A percentile compares a stretch with the other conserved stretches of the same genome.
Conservation (phyloP, 129 eudicot species). For the Saussurea involucrata region DNA sequence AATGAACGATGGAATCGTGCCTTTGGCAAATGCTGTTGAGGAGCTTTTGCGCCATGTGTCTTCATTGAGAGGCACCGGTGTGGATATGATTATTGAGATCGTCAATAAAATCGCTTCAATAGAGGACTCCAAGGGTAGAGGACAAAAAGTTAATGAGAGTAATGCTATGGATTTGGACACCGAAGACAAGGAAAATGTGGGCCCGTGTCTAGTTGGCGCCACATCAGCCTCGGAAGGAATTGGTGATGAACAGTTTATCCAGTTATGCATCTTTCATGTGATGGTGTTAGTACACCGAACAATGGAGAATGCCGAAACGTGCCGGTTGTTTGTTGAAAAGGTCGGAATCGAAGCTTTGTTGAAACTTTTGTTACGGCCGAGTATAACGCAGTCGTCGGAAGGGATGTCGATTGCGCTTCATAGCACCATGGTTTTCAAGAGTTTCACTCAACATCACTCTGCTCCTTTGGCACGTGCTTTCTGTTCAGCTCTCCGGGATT, state of each 20-base stretch:
- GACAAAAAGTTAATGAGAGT: conserved; percentile 42
- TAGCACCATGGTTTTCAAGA: conserved; percentile 93
- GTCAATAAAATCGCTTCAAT: conserved; percentile 53
- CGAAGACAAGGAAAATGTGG: conserved; percentile 61
- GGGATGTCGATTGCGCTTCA: conserved; percentile 98
- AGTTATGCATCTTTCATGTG: conserved; percentile 78
- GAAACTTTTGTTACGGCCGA: conserved; percentile 79
- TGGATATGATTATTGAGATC: conserved; percentile 79
- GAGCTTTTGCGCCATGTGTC: conserved; percentile 95
- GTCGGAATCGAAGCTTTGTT: conserved; percentile 78
- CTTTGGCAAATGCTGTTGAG: conserved; percentile 93
- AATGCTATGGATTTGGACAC: conserved; percentile 76
- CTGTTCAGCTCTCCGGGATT: conserved; percentile 79
- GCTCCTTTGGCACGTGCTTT: conserved; percentile 90
- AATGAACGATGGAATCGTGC: conserved; percentile 85
- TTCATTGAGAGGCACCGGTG: conserved; percentile 73
- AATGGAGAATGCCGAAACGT: conserved; percentile 94
- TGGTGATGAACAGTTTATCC: conserved; percentile 77
- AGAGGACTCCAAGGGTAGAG: conserved; percentile 46
- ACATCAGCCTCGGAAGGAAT: conserved; percentile 40
- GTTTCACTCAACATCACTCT: conserved; percentile 91
- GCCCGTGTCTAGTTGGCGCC: conserved; percentile 36
- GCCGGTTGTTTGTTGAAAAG: conserved; percentile 93
- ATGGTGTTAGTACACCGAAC: conserved; percentile 95
- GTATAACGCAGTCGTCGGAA: conserved; percentile 83